phyloP scores from a whole-genome alignment of 2,329 filamentous ascomycete genomes.

The Ophiosphaerella herpotricha region DNA sequence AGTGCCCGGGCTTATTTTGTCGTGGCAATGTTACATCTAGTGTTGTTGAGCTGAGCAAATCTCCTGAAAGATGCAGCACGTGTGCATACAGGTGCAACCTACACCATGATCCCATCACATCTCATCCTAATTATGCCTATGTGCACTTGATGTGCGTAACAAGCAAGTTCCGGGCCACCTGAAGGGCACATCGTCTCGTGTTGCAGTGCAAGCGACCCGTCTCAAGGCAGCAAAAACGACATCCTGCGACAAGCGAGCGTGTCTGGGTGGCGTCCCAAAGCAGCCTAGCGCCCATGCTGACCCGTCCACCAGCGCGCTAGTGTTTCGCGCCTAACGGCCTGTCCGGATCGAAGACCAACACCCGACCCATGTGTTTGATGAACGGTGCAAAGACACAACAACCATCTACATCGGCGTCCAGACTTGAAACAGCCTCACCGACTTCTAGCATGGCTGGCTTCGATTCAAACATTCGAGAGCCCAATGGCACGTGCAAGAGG shows the following conservation, averaged over 20 bases:
- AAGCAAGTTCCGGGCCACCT: background rate
- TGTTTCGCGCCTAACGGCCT: constrained; percentile 16
- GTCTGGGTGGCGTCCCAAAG: constrained; percentile 1
- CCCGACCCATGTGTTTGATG: background rate
- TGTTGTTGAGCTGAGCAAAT: too few species aligned
- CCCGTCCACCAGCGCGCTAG: constrained; percentile 10
- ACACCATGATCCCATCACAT: too few species aligned
- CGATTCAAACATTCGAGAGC: background rate
- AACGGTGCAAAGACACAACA: background rate
- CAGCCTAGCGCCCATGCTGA: constrained; percentile 11
- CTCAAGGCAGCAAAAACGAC: constrained; percentile 18
- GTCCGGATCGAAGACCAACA: background rate
- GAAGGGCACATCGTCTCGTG: constrained; percentile 21
- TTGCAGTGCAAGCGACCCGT: constrained; percentile 11
- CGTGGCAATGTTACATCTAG: too few species aligned
- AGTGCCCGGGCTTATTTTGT: too few species aligned
- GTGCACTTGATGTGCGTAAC: too few species aligned
- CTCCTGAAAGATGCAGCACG: too few species aligned
- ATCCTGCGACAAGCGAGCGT: constrained; percentile 17
- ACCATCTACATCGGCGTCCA: background rate
- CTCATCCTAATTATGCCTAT: too few species aligned
- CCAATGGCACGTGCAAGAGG: background rate
- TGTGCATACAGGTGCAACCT: too few species aligned
- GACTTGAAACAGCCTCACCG: background rate
- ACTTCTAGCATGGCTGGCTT: background rate